Conservation (phyloP, 495 filamentous ascomycete species). For the Ramalina intermedia region DNA sequence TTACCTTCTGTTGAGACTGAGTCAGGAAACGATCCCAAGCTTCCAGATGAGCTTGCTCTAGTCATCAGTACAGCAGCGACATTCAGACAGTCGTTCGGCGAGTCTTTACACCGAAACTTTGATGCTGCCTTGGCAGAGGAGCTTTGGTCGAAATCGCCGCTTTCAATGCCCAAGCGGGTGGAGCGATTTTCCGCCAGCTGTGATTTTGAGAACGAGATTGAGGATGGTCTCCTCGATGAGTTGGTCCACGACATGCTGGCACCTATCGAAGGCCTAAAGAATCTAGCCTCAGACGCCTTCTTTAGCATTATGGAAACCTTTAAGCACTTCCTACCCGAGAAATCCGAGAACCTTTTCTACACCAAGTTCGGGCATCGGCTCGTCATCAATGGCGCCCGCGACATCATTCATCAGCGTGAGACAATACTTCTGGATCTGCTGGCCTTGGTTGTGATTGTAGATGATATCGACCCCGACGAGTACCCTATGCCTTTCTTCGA, state of each 20-base stretch:
- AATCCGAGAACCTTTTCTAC: constrained; percentile 32
- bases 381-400: constrained; percentile 60
- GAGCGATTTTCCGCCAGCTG: constrained; percentile 56
- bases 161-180: constrained; percentile 53
- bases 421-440: constrained; percentile 67
- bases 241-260: constrained; percentile 25
- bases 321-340: constrained; percentile 25
- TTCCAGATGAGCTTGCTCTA: constrained; percentile 21
- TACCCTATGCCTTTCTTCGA: constrained; percentile 51
- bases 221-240: constrained; percentile 48
- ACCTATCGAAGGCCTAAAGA: constrained; percentile 39
- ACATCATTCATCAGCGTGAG: constrained; percentile 54
- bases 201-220: constrained; percentile 56
- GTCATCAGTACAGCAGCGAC: constrained; percentile 44
- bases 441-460: constrained; percentile 68
- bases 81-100: constrained; percentile 43
- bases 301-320: constrained; percentile 31
- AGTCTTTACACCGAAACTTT: constrained; percentile 45
- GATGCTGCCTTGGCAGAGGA: constrained; percentile 47
- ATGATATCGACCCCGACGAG: constrained; percentile 57
- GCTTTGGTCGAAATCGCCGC: constrained; percentile 50
- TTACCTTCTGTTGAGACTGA: constrained; percentile 13
- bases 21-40: constrained; percentile 3
- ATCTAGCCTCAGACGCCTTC: constrained; percentile 39
- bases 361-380: constrained; percentile 59